Conservation (phyloP, 331 rosid genomes). For the Cydonia oblonga region DNA sequence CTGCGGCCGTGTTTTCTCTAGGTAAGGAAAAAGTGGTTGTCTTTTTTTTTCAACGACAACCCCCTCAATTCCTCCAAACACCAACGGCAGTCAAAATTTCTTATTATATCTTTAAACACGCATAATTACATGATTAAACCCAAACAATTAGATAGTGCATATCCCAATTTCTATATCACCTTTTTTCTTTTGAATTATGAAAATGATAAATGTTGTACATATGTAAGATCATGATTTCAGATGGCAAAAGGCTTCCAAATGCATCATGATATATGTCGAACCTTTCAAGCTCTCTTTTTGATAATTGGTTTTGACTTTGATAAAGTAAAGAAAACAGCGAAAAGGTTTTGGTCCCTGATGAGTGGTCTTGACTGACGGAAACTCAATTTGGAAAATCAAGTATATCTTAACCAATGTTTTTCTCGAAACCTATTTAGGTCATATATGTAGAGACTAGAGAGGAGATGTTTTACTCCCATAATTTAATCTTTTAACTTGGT, state of each 20-base stretch:
- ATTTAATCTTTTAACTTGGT: constrained; percentile 3
- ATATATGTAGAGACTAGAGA: background rate
- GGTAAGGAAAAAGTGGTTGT: constrained; percentile 24
- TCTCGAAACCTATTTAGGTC: constrained; percentile 31
- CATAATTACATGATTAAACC: background rate
- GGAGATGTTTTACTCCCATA: constrained; percentile 2
- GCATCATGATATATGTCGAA: background rate
- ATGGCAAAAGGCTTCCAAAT: background rate
- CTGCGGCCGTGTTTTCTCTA: constrained; percentile 93
- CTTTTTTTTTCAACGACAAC: background rate
- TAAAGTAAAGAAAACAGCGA: constrained; percentile 11
- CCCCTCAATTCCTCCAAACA: background rate
- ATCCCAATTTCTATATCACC: background rate
- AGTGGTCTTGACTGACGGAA: constrained; percentile 34
- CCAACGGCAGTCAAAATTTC: background rate
- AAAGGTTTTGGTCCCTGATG: constrained; percentile 3
- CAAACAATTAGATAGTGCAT: background rate
- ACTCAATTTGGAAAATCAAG: background rate
- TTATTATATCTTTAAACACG: background rate
- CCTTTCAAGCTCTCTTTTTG: background rate
- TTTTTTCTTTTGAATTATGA: background rate
- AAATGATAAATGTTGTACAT: background rate
- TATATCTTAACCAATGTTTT: constrained; percentile 13
- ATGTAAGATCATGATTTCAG: background rate
- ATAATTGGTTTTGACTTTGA: constrained; percentile 44